These are phyloP conservation scores for Calophaca sinica DNA, from an alignment of 306 rosid species.

Conservation along the genomic window DNA sequence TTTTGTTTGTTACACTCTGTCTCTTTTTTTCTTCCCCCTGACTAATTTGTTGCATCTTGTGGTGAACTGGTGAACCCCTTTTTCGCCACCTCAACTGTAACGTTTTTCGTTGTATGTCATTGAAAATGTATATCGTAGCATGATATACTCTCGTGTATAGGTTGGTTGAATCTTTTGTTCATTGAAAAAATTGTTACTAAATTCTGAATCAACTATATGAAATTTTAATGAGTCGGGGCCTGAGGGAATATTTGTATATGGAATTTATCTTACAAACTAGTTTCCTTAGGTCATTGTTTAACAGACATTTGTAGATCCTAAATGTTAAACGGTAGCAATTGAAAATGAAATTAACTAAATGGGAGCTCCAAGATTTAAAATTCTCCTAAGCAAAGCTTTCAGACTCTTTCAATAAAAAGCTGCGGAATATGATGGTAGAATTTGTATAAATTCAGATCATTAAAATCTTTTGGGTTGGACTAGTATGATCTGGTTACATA, in stretches of 20 bases:
- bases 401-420: not conserved
- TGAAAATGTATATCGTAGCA: conserved; percentile 13
- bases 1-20: conserved; percentile 14
- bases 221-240: conserved; percentile 2
- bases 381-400: not conserved
- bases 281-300: conserved; percentile 9
- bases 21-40: not conserved
- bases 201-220: conserved; percentile 13
- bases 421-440: not conserved
- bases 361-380: not conserved
- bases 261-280: conserved; percentile 16
- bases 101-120: not conserved
- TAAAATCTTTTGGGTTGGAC: not conserved
- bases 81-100: not conserved
- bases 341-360: not conserved
- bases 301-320: not conserved
- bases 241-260: not conserved
- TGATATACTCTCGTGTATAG: not conserved
- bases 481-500: no score
- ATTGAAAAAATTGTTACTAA: not conserved
- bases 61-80: not conserved
- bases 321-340: not conserved
- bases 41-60: not conserved
- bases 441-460: not conserved
- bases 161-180: conserved; percentile 4